A percentile compares a stretch with the other conserved stretches of the same genome.
Conservation (phyloP, 805 yeast genomes). For the Yarrowia alimentaria region DNA sequence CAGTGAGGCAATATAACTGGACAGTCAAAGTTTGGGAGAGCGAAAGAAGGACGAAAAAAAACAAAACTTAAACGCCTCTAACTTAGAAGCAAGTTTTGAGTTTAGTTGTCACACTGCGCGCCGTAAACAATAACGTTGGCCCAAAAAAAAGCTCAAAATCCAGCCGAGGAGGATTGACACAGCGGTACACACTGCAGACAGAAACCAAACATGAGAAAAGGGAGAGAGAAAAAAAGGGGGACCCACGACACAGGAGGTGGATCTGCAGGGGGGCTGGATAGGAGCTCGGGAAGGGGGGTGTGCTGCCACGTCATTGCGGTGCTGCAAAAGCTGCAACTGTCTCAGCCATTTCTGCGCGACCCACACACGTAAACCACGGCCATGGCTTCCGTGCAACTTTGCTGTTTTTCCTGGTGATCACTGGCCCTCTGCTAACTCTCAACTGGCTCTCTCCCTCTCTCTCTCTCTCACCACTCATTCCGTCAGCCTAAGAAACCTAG, state of each 20-base stretch:
- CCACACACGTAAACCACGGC: no score
- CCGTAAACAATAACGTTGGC: conserved; percentile 24
- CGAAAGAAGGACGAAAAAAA: conserved; percentile 15
- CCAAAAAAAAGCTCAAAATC: conserved; percentile 23
- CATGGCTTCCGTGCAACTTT: conserved; percentile 20
- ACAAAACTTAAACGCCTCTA: conserved; percentile 3
- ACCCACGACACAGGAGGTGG: conserved; percentile 4
- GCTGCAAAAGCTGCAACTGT: no score
- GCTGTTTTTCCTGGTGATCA: conserved; percentile 3
- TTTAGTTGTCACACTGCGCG: conserved; percentile 11
- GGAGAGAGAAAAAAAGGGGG: conserved; percentile 15
- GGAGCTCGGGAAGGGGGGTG: not conserved
- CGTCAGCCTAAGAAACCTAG: conserved; percentile 5
- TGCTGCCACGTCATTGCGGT: not conserved
- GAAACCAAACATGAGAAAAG: no score
- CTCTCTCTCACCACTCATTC: no score
- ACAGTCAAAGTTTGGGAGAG: conserved; percentile 18
- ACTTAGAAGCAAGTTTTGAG: not conserved
- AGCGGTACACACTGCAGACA: conserved; percentile 16
- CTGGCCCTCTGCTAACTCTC: not conserved
- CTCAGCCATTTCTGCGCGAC: no score
- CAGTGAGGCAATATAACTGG: conserved; percentile 27
- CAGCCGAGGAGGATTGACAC: conserved; percentile 8
- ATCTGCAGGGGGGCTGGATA: conserved; percentile 27
- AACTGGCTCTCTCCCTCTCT: conserved; percentile 6